Conservation (phyloP, 2,329 filamentous ascomycete species). For the Fusarium miscanthi region DNA sequence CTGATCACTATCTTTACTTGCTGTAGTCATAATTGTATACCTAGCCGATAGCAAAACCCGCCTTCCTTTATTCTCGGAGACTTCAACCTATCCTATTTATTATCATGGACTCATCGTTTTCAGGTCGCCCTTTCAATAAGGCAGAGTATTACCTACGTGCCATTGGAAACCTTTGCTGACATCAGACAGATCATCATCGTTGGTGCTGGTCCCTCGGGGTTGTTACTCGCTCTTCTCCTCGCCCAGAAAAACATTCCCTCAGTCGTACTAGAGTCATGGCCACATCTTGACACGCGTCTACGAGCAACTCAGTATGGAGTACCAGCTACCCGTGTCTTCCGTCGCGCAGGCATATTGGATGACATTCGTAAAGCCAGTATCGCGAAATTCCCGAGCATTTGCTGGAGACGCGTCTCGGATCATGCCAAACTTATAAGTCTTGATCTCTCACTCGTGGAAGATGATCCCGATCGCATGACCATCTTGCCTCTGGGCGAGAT, state of each 20-base stretch:
- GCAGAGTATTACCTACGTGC: not conserved
- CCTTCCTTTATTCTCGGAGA: fast-evolving
- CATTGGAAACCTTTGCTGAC: not conserved
- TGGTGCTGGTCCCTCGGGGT: not conserved
- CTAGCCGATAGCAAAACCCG: fast-evolving
- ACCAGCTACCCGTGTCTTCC: not conserved
- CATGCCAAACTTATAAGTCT: slow-evolving; percentile 2
- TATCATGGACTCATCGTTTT: not conserved
- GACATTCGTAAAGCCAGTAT: slow-evolving; percentile 4
- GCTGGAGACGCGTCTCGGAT: slow-evolving; percentile 6
- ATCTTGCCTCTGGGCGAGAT: not conserved
- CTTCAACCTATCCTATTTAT: fast-evolving
- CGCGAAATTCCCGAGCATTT: not conserved
- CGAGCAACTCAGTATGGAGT: slow-evolving; percentile 11
- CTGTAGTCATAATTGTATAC: not conserved
- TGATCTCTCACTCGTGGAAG: not conserved
- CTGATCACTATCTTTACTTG: not conserved
- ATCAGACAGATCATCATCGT: slow-evolving; percentile 1
- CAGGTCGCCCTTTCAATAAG: not conserved
- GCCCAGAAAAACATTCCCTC: not conserved
- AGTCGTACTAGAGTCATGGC: not conserved
- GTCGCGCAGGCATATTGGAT: not conserved
- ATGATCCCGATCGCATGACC: slow-evolving; percentile 8
- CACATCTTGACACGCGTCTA: not conserved
- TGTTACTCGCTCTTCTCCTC: not conserved